A percentile compares a stretch with the other conserved stretches of the same genome.
Evolutionary conservation across 768 basidiomycete species (phyloP).

Genomic region (Leccinellum luteum): DNA sequence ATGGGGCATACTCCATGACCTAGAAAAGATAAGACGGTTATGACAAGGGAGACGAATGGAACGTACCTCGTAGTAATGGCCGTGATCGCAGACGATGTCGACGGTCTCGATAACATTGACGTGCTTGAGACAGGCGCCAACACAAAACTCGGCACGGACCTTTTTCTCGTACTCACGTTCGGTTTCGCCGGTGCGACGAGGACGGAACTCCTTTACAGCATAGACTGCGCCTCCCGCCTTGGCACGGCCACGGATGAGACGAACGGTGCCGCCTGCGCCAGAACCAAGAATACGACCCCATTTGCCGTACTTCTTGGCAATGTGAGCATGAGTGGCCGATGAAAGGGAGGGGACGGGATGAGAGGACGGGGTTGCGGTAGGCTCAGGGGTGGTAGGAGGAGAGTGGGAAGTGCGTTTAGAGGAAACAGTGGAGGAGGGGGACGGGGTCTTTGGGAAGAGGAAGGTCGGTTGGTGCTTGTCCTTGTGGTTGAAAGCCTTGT

Average conservation of each 20-base stretch:
- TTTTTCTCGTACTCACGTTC: constrained; percentile 99
- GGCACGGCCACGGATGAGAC: constrained; percentile 82
- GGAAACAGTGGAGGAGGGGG: constrained; percentile 30
- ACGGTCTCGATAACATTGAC: constrained; percentile 96
- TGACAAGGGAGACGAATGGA: constrained; percentile 6
- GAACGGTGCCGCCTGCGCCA: constrained; percentile 97
- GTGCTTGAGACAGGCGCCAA: constrained; percentile 92
- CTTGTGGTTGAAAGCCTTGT: constrained; percentile 34
- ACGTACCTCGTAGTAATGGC: constrained; percentile 94
- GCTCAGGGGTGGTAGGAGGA: constrained; percentile 24
- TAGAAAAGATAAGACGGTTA: constrained; percentile 31
- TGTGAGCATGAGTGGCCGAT: constrained; percentile 82
- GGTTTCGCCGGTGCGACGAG: constrained; percentile 81
- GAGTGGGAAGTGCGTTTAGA: constrained; percentile 30
- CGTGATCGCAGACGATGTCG: constrained; percentile 96
- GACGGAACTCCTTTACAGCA: constrained; percentile 97
- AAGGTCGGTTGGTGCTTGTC: constrained; percentile 8
- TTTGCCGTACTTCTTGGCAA: constrained; percentile 99
- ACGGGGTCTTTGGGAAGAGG: constrained; percentile 28
- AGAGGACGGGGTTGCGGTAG: constrained; percentile 20
- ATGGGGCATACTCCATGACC: constrained; percentile 99
- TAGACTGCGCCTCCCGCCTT: constrained; percentile 85
- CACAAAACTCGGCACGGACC: constrained; percentile 98
- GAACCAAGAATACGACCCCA: constrained; percentile 95
- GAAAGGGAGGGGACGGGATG: constrained; percentile 61